Base-by-base conservation (phyloP, 805 yeast genomes). In the Metschnikowia similis region DNA sequence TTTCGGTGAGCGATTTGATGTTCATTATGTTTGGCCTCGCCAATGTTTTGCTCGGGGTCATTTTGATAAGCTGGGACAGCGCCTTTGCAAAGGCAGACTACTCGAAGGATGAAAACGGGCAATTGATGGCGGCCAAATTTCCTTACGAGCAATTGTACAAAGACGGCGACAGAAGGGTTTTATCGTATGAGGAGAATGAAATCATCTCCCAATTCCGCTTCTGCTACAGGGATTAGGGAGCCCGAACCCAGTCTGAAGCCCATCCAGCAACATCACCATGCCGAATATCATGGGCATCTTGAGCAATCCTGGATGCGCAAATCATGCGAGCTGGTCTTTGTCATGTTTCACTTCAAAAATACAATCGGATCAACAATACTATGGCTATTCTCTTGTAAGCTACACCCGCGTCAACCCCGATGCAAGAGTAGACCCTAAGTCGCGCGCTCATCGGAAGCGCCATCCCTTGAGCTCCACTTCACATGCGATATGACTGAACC, bases 21-120 rank as follows among this genome's bases (percentile, higher is more conserved):
- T 72, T 72, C 62, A 72, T 81, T 9, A 49, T 72, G 6, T 17
- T 72, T 1, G 85, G 84, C 1, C 69, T 79, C 13, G 30, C 73
- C 43, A 76, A 81, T 10, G 82, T 82, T 0, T 62, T 84, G 16
- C 77, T 81, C 21, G 96, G 96, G 1, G 96, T 88, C 3, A 74
- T 82, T 32, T 64, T 79, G 10, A 71, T 89, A 16, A 84, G 90
- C 47, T 77, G 83, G 77, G 79, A 70, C 49, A 64, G 70, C 43
- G 72, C 75, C 1, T 60, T 64, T 27, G 51, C 49, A 8, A 38
- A 36, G 35, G 34, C 44, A 1, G 50, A 49, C 7, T 30, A 17
- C 7, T 5, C 34, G 17, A 10, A 39, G 6, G 55, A 47, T 13
- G 58, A 48, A 3, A 36, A 41, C 14, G 49, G 31, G 35, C 48